Percentiles rank a stretch among this genome's conserved stretches.
phyloP scores from a whole-genome alignment of 148 eudicot species.

The Camellia lanceoleosa region DNA sequence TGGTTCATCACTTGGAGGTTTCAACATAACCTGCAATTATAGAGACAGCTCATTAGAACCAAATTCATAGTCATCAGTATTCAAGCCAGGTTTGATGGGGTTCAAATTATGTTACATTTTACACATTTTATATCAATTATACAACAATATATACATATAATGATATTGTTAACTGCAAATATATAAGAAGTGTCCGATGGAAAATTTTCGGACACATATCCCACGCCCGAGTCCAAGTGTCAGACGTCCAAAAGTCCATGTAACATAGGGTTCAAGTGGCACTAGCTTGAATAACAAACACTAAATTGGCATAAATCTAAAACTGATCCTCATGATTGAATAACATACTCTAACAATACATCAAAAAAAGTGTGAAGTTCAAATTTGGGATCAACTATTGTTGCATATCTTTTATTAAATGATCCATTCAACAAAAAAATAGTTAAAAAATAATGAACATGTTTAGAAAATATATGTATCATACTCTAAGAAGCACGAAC shows the following conservation, averaged over 20 bases:
- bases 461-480: neutral
- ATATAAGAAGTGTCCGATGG: too few relatives aligned
- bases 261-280: neutral
- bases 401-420: neutral
- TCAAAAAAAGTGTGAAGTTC: neutral
- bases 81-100: too few relatives aligned
- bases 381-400: neutral
- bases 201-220: too few relatives aligned
- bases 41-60: neutral
- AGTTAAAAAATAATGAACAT: neutral
- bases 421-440: neutral
- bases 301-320: neutral
- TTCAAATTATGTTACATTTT: too few relatives aligned
- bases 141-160: too few relatives aligned
- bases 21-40: slow-evolving; percentile 77
- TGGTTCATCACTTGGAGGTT: slow-evolving; percentile 90
- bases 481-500: too few relatives aligned
- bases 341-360: neutral
- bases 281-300: neutral
- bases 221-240: too few relatives aligned
- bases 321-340: slow-evolving; percentile 2
- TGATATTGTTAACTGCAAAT: too few relatives aligned
- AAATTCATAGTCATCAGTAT: neutral
- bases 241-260: too few relatives aligned
- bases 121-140: too few relatives aligned